These are phyloP conservation scores for Eremothecium coryli DNA, from an alignment of 1,139 yeast species.

Conservation along the genomic window DNA sequence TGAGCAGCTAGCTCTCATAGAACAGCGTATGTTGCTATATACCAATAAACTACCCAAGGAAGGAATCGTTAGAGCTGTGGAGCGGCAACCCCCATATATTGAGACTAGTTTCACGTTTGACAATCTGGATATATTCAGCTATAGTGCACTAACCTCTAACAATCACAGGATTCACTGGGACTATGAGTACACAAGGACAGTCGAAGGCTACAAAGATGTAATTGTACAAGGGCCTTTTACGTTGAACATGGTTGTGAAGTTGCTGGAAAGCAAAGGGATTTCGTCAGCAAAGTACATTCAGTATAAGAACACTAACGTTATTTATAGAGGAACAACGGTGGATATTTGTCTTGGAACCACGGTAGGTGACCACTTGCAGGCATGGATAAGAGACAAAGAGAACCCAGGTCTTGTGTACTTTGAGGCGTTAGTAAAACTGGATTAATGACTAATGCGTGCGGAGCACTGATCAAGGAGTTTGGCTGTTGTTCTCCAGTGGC, in stretches of 20 bases:
- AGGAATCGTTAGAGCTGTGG: background rate
- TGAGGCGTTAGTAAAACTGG: conserved; percentile 7
- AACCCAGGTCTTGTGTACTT: conserved; percentile 8
- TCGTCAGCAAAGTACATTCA: conserved; percentile 11
- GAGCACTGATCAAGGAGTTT: conserved; percentile 5
- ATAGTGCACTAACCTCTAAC: conserved; percentile 68
- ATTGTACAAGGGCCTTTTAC: conserved; percentile 80
- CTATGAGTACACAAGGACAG: conserved; percentile 38
- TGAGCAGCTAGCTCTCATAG: conserved; percentile 23
- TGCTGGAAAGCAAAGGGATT: conserved; percentile 30
- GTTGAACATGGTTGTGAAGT: conserved; percentile 48
- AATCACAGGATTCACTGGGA: conserved; percentile 79
- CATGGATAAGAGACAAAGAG: conserved; percentile 12
- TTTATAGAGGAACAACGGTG: conserved; percentile 17
- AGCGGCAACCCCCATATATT: conserved; percentile 8
- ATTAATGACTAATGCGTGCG: conserved; percentile 4
- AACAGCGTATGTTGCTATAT: conserved; percentile 32
- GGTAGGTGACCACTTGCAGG: conserved; percentile 4
- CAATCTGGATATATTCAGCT: conserved; percentile 40
- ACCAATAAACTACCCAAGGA: conserved; percentile 16
- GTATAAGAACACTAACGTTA: conserved; percentile 20
- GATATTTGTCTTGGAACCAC: conserved; percentile 6
- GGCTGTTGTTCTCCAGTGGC: conserved; percentile 21
- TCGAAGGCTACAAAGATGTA: conserved; percentile 53
- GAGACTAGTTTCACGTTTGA: conserved; percentile 11